Percentiles rank a stretch among this genome's conserved stretches.
Conservation (phyloP, 257 asterid genomes). For the Primulina tabacum region DNA sequence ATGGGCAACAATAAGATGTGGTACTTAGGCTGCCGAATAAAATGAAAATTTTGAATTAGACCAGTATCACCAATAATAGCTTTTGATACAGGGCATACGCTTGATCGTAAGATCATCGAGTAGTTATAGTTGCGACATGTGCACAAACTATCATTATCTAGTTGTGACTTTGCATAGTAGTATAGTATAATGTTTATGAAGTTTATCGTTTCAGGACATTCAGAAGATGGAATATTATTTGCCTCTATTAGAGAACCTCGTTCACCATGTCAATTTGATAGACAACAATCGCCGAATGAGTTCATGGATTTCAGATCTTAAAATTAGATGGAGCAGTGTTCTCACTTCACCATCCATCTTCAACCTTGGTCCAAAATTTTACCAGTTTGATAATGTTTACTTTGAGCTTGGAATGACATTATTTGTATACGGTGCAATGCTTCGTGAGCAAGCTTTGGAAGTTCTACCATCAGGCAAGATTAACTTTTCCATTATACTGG, state of each 20-base stretch:
- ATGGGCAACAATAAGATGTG: not conserved
- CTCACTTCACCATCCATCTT: constrained; percentile 40
- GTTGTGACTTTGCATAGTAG: not conserved
- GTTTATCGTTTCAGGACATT: constrained; percentile 40
- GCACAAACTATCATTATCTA: not conserved
- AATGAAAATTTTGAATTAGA: not conserved
- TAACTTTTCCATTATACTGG: not conserved
- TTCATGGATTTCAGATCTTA: constrained; percentile 39
- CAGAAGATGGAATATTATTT: constrained; percentile 64
- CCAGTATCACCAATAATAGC: not conserved
- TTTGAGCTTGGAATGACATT: constrained; percentile 59
- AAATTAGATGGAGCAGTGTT: constrained; percentile 60
- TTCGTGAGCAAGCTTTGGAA: constrained; percentile 53
- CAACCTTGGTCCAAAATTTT: constrained; percentile 36
- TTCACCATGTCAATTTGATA: constrained; percentile 29
- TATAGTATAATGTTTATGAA: not conserved
- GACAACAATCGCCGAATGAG: constrained; percentile 17
- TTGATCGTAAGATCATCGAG: not conserved
- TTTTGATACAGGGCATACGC: not conserved
- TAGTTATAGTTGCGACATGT: not conserved
- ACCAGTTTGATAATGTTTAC: constrained; percentile 37
- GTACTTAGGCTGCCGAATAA: not conserved
- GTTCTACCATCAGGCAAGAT: constrained; percentile 43
- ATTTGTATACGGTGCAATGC: constrained; percentile 51
- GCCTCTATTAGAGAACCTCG: constrained; percentile 55